Evolutionary conservation across 495 filamentous ascomycete species (phyloP), one percentile per base, ranked within the genome.

Genomic region (Letharia lupina): DNA sequence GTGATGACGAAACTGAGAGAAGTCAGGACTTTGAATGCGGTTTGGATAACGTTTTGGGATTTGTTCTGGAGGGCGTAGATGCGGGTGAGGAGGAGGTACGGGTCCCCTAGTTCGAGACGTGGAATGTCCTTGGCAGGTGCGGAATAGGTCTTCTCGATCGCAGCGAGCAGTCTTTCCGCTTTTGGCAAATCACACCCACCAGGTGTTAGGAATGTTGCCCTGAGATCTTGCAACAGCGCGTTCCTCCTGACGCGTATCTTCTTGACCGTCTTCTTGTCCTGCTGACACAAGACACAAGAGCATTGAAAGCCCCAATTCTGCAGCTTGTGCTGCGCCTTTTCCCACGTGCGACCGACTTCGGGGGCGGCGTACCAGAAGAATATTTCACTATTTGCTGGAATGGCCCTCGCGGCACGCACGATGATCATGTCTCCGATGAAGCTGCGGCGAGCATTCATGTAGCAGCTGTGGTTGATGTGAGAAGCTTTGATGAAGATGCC

Each of bases 361-460:
- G 77, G 71, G 18, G 60, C 44, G 48, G 68, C 33, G 63, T 79
- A 79, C 65, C 67, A 69, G 67, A 75, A 73, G 0, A 75, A 78
- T 50, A 87, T 62, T 67, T 87, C 84, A 15, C 80, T 78, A 63
- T 79, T 74, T 0, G 76, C 64, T 3, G 71, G 72, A 16, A 87
- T 70, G 67, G 80, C 71, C 35, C 69, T 63, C 9, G 74, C 69
- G 0, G 84, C 83, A 13, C 83, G 82, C 20, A 84, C 65, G 60
- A 86, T 73, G 73, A 79, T 77, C 76, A 87, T 79, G 71, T 87
- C 84, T 37, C 84, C 83, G 65, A 86, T 82, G 70, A 85, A 86
- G 39, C 78, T 70, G 31, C 80, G 77, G 2, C 58, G 48, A 12
- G 71, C 71, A 68, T 84, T 87, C 23, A 70, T 68, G 59, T 77